phyloP scores from a whole-genome alignment of 2,329 filamentous ascomycete species.

The Colletotrichum sp. region DNA sequence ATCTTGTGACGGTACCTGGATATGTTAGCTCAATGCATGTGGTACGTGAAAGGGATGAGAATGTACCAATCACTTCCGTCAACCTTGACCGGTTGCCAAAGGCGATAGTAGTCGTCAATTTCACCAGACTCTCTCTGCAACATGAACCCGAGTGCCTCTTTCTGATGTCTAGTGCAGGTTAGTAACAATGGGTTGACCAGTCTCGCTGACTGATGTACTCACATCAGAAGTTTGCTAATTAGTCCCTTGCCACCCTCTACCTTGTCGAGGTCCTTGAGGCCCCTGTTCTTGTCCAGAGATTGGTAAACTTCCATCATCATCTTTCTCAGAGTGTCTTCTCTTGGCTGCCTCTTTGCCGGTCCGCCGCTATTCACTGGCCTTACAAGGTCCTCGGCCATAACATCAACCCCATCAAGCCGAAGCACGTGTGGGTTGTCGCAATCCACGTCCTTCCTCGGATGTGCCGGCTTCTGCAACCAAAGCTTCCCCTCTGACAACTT shows the following conservation, averaged over 20 bases:
- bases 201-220: neutral
- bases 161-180: conserved; percentile 37
- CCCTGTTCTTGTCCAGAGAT: too few species aligned
- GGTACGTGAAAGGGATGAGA: too few species aligned
- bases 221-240: conserved; percentile 29
- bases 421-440: conserved; percentile 39
- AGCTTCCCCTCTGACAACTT: conserved; percentile 32
- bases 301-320: conserved; percentile 24
- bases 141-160: conserved; percentile 42
- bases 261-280: conserved; percentile 23
- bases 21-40: too few species aligned
- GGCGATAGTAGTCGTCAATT: conserved; percentile 30
- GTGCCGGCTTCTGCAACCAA: conserved; percentile 38
- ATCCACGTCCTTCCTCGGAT: conserved; percentile 17
- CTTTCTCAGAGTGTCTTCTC: conserved; percentile 2
- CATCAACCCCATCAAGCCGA: conserved; percentile 24
- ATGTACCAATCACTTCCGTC: conserved; percentile 31
- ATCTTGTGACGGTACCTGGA: conserved; percentile 42
- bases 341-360: neutral
- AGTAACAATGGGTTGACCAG: fast-evolving
- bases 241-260: conserved; percentile 26
- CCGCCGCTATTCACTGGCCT: neutral
- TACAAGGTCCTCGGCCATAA: neutral
- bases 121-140: conserved; percentile 40
- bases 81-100: conserved; percentile 33